A percentile compares a stretch with the other conserved stretches of the same genome.
These are phyloP conservation scores for Lojkania enalia DNA, from an alignment of 2,329 filamentous ascomycete species.

Conservation along the genomic window DNA sequence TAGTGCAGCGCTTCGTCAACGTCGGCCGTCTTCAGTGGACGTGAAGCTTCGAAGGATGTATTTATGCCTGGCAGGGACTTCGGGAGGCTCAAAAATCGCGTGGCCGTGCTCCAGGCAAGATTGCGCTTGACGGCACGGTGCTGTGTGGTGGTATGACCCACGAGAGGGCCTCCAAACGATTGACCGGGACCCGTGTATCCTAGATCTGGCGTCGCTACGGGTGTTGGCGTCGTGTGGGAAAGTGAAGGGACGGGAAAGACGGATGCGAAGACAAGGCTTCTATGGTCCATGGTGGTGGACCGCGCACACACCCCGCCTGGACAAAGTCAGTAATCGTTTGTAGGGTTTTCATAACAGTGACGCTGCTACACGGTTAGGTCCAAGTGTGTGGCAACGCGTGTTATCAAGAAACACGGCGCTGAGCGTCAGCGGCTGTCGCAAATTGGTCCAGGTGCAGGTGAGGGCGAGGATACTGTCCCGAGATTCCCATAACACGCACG, in stretches of 20 bases:
- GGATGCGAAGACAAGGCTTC: slow-evolving; percentile 46
- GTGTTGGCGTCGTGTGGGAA: slow-evolving; percentile 50
- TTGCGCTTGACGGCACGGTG: slow-evolving; percentile 42
- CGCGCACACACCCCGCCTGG: slow-evolving; percentile 23
- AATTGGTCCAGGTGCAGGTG: no score
- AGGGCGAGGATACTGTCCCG: no score
- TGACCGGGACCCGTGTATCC: slow-evolving; percentile 44
- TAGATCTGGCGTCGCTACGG: slow-evolving; percentile 48
- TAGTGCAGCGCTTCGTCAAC: slow-evolving; percentile 43
- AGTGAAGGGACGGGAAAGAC: slow-evolving; percentile 50
- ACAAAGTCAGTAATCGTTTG: no score
- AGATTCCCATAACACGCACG: no score
- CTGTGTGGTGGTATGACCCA: slow-evolving; percentile 36
- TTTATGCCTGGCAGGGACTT: slow-evolving; percentile 16
- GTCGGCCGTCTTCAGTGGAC: slow-evolving; percentile 28
- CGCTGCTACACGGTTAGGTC: no score
- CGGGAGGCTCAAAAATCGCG: slow-evolving; percentile 46
- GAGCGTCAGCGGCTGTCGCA: no score
- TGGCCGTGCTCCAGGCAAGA: slow-evolving; percentile 53
- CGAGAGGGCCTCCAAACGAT: slow-evolving; percentile 46
- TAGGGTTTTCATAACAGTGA: no score
- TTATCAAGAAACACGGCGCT: no score
- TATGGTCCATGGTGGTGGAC: slow-evolving; percentile 38
- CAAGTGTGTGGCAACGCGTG: no score
- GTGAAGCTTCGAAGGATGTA: slow-evolving; percentile 22